Percentiles rank a stretch among this genome's conserved stretches.
Conservation (phyloP, 441 rosid genomes). For the Adansonia grandidieri region DNA sequence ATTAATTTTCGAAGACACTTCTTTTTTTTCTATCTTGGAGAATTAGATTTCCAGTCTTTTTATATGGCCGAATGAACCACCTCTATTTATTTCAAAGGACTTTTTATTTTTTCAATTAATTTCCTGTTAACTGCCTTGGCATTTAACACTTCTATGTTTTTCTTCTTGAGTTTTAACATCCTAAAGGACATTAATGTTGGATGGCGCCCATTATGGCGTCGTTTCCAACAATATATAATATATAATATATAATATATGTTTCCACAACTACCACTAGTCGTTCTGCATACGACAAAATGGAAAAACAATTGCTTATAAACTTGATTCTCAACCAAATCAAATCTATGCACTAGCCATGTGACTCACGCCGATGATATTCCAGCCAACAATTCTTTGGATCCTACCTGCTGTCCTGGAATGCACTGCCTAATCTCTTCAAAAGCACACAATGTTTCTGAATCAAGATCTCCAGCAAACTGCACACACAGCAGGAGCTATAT, state of each 20-base stretch:
- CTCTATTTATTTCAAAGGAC: no score
- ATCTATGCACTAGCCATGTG: background rate
- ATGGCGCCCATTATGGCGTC: no score
- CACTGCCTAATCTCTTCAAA: constrained; percentile 82
- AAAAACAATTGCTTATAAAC: background rate
- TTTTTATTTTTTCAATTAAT: no score
- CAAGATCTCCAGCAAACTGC: constrained; percentile 93
- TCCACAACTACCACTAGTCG: background rate
- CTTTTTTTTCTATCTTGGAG: no score
- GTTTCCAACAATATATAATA: no score
- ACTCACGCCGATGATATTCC: constrained; percentile 55
- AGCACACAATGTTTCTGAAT: constrained; percentile 84
- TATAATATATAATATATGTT: background rate
- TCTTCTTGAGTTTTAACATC: no score
- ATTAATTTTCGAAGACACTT: no score
- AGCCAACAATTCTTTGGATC: constrained; percentile 50
- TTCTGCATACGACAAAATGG: background rate
- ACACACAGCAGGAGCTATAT: background rate
- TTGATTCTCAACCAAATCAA: background rate
- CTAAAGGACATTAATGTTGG: no score
- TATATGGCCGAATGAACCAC: no score
- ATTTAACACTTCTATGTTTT: no score
- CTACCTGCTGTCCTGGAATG: constrained; percentile 45
- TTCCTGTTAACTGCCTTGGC: no score
- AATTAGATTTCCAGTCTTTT: no score